Evolutionary conservation across 2,329 filamentous ascomycete genomes (phyloP).

Genomic region (Colletotrichum tofieldiae): DNA sequence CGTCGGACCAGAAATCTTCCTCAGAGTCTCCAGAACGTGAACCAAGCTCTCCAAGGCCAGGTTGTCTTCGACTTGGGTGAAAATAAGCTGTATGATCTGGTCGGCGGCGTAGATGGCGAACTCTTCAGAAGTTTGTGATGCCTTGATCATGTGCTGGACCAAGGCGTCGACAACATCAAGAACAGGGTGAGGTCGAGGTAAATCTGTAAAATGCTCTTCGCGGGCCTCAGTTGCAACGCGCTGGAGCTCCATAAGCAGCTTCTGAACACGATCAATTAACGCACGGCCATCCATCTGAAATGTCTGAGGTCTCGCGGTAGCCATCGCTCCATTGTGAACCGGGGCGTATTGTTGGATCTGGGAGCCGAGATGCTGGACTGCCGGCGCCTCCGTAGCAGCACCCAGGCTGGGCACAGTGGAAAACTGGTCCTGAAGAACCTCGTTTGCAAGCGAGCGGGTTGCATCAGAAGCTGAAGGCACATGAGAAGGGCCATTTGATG

Average conservation of each 20-base stretch:
- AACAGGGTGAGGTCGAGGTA: constrained; percentile 72
- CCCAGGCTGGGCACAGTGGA: constrained; percentile 69
- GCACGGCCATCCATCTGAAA: constrained; percentile 68
- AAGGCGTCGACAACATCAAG: constrained; percentile 76
- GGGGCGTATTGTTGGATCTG: constrained; percentile 72
- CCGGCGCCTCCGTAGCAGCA: constrained; percentile 72
- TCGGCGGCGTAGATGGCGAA: constrained; percentile 73
- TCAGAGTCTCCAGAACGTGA: constrained; percentile 72
- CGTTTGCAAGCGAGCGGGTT: constrained; percentile 74
- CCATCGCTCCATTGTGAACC: constrained; percentile 59
- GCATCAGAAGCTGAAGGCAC: constrained; percentile 73
- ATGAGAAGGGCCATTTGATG: constrained; percentile 70
- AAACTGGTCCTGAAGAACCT: constrained; percentile 76
- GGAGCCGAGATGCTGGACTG: constrained; percentile 65
- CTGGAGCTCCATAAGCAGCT: constrained; percentile 72
- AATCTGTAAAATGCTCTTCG: constrained; percentile 73
- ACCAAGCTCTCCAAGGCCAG: constrained; percentile 74
- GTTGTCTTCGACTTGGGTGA: constrained; percentile 68
- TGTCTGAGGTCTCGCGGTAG: constrained; percentile 66
- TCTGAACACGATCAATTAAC: constrained; percentile 70
- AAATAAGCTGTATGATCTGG: constrained; percentile 71
- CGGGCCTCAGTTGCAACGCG: constrained; percentile 66
- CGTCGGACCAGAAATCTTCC: constrained; percentile 71
- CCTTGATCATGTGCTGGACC: constrained; percentile 75
- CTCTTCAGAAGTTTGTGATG: constrained; percentile 73